Conservation (phyloP, 257 asterid genomes). For the Fraxinus excelsior region DNA sequence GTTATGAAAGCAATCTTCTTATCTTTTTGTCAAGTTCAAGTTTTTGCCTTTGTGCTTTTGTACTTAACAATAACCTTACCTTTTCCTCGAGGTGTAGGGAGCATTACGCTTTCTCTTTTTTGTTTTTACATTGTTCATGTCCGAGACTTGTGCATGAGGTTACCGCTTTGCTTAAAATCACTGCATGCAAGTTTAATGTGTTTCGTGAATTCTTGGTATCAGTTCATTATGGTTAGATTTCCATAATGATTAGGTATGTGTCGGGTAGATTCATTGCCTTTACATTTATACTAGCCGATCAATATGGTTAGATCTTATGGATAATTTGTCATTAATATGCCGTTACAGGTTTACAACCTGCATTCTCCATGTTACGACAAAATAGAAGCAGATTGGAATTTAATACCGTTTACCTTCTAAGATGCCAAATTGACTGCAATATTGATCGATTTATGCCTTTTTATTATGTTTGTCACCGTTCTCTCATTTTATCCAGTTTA, state of each 20-base stretch:
- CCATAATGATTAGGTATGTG: neutral
- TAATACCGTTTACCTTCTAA: too few species aligned
- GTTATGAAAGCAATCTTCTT: neutral
- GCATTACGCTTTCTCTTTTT: neutral
- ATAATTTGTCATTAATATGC: neutral
- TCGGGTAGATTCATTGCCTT: neutral
- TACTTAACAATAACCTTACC: neutral
- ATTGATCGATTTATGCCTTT: too few species aligned
- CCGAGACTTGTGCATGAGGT: neutral
- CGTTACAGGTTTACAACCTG: neutral
- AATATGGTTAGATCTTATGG: neutral
- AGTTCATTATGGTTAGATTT: neutral
- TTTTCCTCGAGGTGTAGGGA: neutral
- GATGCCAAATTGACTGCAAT: too few species aligned
- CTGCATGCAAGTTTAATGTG: neutral
- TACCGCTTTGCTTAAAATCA: neutral
- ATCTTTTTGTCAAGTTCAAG: neutral
- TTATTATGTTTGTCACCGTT: too few species aligned
- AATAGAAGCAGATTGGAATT: conserved; percentile 1
- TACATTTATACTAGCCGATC: neutral
- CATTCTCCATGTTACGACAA: neutral
- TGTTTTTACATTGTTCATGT: neutral
- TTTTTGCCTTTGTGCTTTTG: conserved; percentile 1
- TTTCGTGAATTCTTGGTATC: neutral
- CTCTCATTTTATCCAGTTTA: too few species aligned